Conservation (phyloP, 495 filamentous ascomycete species). For the Hypoxylon intermedium region DNA sequence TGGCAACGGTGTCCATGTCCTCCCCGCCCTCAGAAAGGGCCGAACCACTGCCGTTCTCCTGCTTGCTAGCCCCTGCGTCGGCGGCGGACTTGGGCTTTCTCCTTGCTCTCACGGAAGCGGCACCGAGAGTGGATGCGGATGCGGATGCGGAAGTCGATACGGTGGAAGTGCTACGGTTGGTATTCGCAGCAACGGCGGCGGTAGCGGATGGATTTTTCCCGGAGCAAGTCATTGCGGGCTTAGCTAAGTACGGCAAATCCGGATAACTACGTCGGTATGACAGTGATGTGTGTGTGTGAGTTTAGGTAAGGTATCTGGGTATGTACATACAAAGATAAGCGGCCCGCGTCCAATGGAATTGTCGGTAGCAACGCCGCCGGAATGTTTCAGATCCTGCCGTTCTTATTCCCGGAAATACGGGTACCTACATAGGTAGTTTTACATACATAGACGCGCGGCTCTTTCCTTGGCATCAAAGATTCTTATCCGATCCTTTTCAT, state of each 20-base stretch:
- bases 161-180: conserved; percentile 3
- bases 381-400: background rate
- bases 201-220: conserved; percentile 19
- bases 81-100: background rate
- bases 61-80: background rate
- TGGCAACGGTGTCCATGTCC: background rate
- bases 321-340: conserved; percentile 3
- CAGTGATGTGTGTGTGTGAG: background rate
- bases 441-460: conserved; percentile 1
- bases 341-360: background rate
- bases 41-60: conserved; percentile 1
- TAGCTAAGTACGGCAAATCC: conserved; percentile 3
- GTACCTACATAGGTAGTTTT: too few species aligned
- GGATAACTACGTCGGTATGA: conserved; percentile 27
- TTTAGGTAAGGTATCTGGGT: background rate
- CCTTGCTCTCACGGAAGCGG: conserved; percentile 16
- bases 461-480: background rate
- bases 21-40: background rate
- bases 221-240: conserved; percentile 27
- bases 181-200: too few species aligned
- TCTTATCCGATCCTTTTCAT: too few species aligned
- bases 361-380: background rate
- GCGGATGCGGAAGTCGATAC: conserved; percentile 17
- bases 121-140: background rate
- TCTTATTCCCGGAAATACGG: background rate